phyloP scores from a whole-genome alignment of 768 basidiomycete genomes.

The Jaapia argillacea region DNA sequence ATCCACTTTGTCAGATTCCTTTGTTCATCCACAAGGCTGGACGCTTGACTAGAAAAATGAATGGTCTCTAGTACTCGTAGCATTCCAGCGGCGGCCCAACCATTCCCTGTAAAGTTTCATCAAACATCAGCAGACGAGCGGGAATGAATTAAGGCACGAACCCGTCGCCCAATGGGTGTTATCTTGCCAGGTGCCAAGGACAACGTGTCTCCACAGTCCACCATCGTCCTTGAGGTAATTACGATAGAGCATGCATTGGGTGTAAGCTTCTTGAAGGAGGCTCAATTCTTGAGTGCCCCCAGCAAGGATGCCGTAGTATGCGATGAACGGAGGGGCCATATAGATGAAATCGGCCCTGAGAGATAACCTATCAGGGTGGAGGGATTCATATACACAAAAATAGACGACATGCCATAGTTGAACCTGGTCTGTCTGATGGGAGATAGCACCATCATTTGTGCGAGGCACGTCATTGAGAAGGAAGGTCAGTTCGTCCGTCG shows the following conservation, averaged over 20 bases:
- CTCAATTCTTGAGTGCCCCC: slow-evolving; percentile 22
- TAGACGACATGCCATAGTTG: slow-evolving; percentile 37
- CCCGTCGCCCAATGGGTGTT: slow-evolving; percentile 50
- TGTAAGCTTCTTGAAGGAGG: slow-evolving; percentile 39
- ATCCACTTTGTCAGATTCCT: slow-evolving; percentile 41
- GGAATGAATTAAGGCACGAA: no score
- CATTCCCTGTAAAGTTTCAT: slow-evolving; percentile 44
- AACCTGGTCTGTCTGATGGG: slow-evolving; percentile 40
- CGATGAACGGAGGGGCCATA: slow-evolving; percentile 59
- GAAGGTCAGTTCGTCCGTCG: slow-evolving; percentile 35
- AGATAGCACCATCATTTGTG: slow-evolving; percentile 44
- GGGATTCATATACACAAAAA: background rate
- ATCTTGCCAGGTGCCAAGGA: slow-evolving; percentile 35
- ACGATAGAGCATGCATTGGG: slow-evolving; percentile 48
- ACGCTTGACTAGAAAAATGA: slow-evolving; percentile 30
- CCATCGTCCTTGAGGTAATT: slow-evolving; percentile 35
- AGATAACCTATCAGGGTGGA: background rate
- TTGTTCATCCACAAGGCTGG: slow-evolving; percentile 27
- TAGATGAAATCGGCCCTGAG: slow-evolving; percentile 48
- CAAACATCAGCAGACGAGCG: background rate
- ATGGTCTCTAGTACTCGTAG: slow-evolving; percentile 48
- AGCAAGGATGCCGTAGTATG: slow-evolving; percentile 48
- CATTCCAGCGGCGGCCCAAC: slow-evolving; percentile 65
- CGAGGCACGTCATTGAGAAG: slow-evolving; percentile 34
- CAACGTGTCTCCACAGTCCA: slow-evolving; percentile 49